Evolutionary conservation across 805 yeast species (phyloP).

Genomic region (Diddensiella transvaalensis): DNA sequence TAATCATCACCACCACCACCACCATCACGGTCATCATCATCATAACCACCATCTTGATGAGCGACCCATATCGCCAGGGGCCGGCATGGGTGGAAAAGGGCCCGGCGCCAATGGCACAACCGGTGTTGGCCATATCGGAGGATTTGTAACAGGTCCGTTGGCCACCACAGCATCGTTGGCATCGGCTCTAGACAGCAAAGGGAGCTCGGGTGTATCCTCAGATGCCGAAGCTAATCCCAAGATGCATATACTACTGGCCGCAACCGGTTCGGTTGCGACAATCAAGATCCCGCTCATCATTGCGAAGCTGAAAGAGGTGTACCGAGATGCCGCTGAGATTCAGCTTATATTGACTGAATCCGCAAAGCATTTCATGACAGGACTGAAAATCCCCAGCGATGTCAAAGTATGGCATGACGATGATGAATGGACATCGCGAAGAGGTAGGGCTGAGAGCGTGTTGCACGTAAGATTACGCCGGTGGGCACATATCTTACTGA

Average conservation of each 20-base stretch:
- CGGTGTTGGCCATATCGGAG: not conserved
- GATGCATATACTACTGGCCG: constrained; percentile 83
- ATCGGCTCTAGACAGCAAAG: not conserved
- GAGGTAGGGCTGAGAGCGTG: constrained; percentile 35
- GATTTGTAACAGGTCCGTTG: not conserved
- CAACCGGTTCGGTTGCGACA: constrained; percentile 96
- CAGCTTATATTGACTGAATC: constrained; percentile 72
- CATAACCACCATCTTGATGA: not conserved
- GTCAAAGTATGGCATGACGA: constrained; percentile 88
- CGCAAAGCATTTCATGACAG: constrained; percentile 34
- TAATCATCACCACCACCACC: not conserved
- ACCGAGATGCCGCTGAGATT: constrained; percentile 67
- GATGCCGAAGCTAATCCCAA: constrained; percentile 36
- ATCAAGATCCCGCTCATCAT: constrained; percentile 88
- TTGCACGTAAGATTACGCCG: constrained; percentile 87
- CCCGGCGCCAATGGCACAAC: not conserved
- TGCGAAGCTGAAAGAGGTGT: constrained; percentile 77
- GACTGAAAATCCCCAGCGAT: constrained; percentile 40
- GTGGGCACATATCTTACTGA: constrained; percentile 92
- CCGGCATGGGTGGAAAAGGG: no score
- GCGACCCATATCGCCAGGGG: not conserved
- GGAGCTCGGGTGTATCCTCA: constrained; percentile 1
- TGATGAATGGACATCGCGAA: constrained; percentile 91
- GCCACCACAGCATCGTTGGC: not conserved
- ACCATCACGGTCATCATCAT: constrained; percentile 5